phyloP scores from a whole-genome alignment of 306 rosid genomes.

The Mimosa pudica region DNA sequence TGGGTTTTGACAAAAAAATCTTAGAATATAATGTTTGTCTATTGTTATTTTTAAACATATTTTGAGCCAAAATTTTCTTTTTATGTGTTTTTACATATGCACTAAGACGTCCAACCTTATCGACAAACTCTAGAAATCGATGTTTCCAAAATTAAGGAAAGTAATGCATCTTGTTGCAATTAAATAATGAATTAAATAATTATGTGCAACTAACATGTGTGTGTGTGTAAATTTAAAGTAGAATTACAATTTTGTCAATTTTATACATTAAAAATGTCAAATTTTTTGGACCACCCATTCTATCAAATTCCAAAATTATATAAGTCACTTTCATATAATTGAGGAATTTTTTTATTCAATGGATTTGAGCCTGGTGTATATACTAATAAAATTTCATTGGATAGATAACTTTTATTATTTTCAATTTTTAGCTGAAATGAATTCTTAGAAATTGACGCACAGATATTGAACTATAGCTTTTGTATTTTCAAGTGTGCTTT shows the following conservation, averaged over 20 bases:
- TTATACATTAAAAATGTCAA: background rate
- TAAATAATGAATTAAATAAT: background rate
- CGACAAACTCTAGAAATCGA: background rate
- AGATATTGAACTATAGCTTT: no score
- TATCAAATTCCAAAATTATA: background rate
- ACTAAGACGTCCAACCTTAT: no score
- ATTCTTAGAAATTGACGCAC: background rate
- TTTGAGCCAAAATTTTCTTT: no score
- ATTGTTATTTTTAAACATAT: no score
- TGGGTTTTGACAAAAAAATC: background rate
- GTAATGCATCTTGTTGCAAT: background rate
- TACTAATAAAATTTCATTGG: background rate
- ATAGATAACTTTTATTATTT: background rate
- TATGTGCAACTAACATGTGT: background rate
- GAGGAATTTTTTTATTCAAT: no score
- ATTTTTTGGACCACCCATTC: no score
- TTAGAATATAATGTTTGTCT: no score
- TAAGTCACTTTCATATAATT: no score
- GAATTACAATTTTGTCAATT: background rate
- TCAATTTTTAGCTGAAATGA: background rate
- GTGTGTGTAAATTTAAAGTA: background rate
- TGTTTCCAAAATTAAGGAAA: background rate
- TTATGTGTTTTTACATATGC: no score
- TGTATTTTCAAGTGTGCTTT: no score
- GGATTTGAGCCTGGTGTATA: background rate